Evolutionary conservation across 1,284 basidiomycete genomes (phyloP).

Genomic region (Laetiporus sulphureus): DNA sequence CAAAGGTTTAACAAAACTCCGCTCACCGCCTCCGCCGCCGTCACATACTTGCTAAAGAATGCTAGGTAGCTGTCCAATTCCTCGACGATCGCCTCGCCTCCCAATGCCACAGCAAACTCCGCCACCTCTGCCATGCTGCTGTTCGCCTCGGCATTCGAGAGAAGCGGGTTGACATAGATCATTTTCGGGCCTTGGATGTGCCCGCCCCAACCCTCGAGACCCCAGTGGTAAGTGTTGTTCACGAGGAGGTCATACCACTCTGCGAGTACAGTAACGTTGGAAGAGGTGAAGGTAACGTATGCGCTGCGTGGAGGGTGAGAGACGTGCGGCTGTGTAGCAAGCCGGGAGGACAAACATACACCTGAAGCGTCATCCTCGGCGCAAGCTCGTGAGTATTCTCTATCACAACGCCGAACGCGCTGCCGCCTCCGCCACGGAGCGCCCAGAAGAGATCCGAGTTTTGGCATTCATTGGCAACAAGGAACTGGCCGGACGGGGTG

Average conservation of each 20-base stretch:
- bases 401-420: conserved; percentile 26
- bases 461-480: conserved; percentile 27
- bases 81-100: conserved; percentile 27
- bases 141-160: conserved; percentile 22
- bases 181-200: conserved; percentile 24
- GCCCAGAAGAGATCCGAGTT: conserved; percentile 31
- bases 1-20: background rate
- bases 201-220: conserved; percentile 48
- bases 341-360: no score
- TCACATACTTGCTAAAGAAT: conserved; percentile 28
- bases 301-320: no score
- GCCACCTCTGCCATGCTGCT: conserved; percentile 25
- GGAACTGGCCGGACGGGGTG: conserved; percentile 25
- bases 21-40: conserved; percentile 21
- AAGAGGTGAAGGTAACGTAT: background rate
- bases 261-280: conserved; percentile 10
- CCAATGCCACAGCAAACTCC: conserved; percentile 24
- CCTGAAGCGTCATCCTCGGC: conserved; percentile 22
- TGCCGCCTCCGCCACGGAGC: conserved; percentile 22
- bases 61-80: conserved; percentile 25
- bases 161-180: conserved; percentile 24
- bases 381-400: conserved; percentile 22
- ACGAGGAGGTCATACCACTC: conserved; percentile 25
- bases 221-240: conserved; percentile 34
- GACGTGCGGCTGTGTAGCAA: no score